These are phyloP conservation scores for Colletotrichum camelliae DNA, from an alignment of 2,329 filamentous ascomycete genomes.

Conservation along the genomic window DNA sequence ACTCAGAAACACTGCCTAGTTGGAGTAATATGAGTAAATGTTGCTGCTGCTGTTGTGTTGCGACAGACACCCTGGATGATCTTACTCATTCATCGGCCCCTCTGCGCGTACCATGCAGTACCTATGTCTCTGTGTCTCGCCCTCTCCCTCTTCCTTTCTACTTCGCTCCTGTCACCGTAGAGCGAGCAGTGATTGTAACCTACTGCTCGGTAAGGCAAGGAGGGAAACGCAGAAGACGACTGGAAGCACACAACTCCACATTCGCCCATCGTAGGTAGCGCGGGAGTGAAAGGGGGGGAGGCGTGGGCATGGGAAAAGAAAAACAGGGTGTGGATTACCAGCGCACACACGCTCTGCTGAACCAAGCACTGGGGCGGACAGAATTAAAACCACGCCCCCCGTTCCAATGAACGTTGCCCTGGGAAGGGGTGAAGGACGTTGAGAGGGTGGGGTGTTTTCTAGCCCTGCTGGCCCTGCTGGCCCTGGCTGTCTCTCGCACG, in stretches of 20 bases:
- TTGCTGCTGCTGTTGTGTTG: not conserved
- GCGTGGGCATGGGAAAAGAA: not conserved
- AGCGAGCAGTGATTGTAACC: not conserved
- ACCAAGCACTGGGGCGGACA: not conserved
- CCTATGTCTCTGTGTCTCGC: not conserved
- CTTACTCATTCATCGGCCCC: not conserved
- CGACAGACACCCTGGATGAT: not conserved
- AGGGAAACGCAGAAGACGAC: not conserved
- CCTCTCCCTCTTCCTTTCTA: not conserved
- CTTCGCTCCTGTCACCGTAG: not conserved
- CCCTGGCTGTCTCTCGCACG: not conserved
- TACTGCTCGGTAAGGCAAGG: not conserved
- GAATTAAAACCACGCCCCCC: not conserved
- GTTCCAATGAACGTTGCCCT: not conserved
- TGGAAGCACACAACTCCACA: not conserved
- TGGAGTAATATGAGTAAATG: not conserved
- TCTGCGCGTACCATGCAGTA: not conserved
- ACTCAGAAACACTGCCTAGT: not conserved
- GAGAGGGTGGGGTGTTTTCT: not conserved
- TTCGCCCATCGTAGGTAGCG: not conserved
- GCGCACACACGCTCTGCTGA: not conserved
- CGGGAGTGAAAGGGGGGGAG: not conserved
- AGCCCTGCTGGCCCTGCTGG: constrained; percentile 10
- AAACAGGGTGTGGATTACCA: not conserved
- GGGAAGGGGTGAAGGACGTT: not conserved